Percentiles rank a stretch among this genome's conserved stretches.
phyloP scores from a whole-genome alignment of 352 stramenopile species.

The Phytophthora litchii region DNA sequence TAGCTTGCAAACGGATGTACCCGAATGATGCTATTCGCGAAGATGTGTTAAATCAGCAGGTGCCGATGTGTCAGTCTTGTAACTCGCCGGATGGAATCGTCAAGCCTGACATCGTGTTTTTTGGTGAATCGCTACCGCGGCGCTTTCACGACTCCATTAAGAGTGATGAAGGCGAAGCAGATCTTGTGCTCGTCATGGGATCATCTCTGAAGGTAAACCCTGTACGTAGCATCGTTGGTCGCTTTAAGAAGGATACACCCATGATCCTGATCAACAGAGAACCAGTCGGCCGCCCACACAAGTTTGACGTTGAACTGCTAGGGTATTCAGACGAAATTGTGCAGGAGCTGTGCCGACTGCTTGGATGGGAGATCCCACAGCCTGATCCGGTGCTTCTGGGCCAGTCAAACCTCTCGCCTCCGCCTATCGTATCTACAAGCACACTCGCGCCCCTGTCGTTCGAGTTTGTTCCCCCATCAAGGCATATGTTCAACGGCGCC shows the following conservation, averaged over 20 bases:
- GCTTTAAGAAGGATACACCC: slow-evolving; percentile 79
- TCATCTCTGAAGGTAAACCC: slow-evolving; percentile 98
- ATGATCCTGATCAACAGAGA: slow-evolving; percentile 89
- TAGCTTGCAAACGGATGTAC: slow-evolving; percentile 86
- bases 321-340: slow-evolving; percentile 89
- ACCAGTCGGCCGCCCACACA: slow-evolving; percentile 79
- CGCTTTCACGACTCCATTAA: slow-evolving; percentile 91
- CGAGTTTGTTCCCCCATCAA: slow-evolving; percentile 71
- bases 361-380: slow-evolving; percentile 79
- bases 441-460: slow-evolving; percentile 48
- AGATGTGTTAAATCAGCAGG: slow-evolving; percentile 70
- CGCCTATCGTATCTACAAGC: slow-evolving; percentile 24
- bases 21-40: slow-evolving; percentile 87
- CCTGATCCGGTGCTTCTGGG: slow-evolving; percentile 69
- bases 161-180: slow-evolving; percentile 81
- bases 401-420: slow-evolving; percentile 59
- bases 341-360: slow-evolving; percentile 74
- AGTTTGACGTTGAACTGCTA: slow-evolving; percentile 85
- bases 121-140: slow-evolving; percentile 94
- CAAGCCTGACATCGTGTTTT: slow-evolving; percentile 99
- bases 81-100: slow-evolving; percentile 89
- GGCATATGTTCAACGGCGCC: slow-evolving; percentile 78
- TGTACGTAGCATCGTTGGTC: slow-evolving; percentile 90
- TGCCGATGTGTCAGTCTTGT: slow-evolving; percentile 86
- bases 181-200: slow-evolving; percentile 99